These are phyloP conservation scores for Ensete glaucum DNA, from an alignment of 176 grass and related monocot genomes.

Conservation along the genomic window DNA sequence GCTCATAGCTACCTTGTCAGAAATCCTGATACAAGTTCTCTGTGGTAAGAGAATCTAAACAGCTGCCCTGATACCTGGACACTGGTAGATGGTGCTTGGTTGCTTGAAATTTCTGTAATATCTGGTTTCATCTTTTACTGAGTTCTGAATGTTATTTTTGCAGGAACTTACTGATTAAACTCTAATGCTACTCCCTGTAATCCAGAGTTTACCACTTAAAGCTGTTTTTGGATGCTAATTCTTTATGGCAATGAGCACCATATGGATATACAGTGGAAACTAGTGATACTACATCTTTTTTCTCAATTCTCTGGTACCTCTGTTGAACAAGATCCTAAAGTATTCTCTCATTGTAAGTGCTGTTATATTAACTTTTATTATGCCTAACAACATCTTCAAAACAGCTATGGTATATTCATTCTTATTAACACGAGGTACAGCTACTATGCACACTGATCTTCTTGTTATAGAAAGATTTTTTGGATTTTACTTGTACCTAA, in stretches of 20 bases:
- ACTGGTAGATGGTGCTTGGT: background rate
- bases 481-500: too few relatives aligned
- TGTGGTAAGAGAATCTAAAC: background rate
- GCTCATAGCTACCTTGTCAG: background rate
- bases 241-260: background rate
- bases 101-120: background rate
- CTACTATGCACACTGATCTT: too few relatives aligned
- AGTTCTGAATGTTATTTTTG: background rate
- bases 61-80: too few relatives aligned
- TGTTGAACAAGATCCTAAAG: background rate
- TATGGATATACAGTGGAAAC: background rate
- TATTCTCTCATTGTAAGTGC: background rate
- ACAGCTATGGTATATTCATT: too few relatives aligned
- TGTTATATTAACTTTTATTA: background rate
- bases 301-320: background rate
- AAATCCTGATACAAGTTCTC: conserved; percentile 6
- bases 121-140: background rate
- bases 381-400: too few relatives aligned
- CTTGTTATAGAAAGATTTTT: too few relatives aligned
- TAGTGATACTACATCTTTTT: background rate
- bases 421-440: too few relatives aligned
- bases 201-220: background rate
- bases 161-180: background rate
- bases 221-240: background rate
- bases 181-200: background rate